These are phyloP conservation scores for Nepenthes mirabilis DNA, from an alignment of 148 eudicot species.

Conservation along the genomic window DNA sequence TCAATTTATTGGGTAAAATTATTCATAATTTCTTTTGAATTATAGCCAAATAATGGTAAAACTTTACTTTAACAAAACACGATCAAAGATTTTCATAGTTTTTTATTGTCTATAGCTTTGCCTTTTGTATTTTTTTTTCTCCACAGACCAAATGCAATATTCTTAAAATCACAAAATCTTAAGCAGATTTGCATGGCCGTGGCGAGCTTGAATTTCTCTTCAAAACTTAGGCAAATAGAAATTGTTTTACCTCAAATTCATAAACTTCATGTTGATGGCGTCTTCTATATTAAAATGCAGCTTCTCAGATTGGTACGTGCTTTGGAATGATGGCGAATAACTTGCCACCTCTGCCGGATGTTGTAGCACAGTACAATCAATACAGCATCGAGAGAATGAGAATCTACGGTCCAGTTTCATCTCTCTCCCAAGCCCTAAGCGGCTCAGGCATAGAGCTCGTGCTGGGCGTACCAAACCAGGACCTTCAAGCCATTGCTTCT, in stretches of 20 bases:
- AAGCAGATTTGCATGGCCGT: background rate
- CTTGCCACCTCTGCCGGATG: slow-evolving; percentile 18
- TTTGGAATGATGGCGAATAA: slow-evolving; percentile 19
- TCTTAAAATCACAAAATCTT: too few species aligned
- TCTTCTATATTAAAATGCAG: slow-evolving; percentile 19
- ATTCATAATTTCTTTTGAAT: too few species aligned
- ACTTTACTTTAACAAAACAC: too few species aligned
- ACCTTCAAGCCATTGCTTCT: background rate
- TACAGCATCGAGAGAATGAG: slow-evolving; percentile 20
- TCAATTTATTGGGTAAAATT: too few species aligned
- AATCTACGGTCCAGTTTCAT: slow-evolving; percentile 20
- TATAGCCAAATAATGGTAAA: too few species aligned
- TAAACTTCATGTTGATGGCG: too few species aligned
- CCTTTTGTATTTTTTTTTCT: too few species aligned
- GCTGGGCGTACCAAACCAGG: slow-evolving; percentile 12
- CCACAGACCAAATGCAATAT: too few species aligned
- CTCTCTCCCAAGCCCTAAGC: slow-evolving; percentile 17
- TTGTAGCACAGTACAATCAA: slow-evolving; percentile 12
- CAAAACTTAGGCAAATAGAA: background rate
- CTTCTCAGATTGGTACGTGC: slow-evolving; percentile 24
- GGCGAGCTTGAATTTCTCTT: too few species aligned
- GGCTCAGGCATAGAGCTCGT: slow-evolving; percentile 21
- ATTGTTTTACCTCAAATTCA: too few species aligned
- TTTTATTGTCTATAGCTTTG: too few species aligned
- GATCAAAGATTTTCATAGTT: too few species aligned